These are phyloP conservation scores for Fomitopsis serialis DNA, from an alignment of 768 basidiomycete species.

Conservation along the genomic window DNA sequence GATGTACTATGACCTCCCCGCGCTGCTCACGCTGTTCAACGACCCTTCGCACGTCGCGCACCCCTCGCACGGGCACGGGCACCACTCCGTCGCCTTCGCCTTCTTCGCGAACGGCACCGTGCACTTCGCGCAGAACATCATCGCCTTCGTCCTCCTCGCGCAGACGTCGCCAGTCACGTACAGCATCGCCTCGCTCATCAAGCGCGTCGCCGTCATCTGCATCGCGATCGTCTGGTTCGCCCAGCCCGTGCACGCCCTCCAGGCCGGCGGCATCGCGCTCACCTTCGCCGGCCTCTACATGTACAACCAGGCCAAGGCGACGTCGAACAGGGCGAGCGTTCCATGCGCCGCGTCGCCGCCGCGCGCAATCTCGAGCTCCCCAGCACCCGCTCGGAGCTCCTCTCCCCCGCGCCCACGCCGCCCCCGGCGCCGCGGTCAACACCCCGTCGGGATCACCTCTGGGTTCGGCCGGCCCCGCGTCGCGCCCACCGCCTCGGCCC, in stretches of 20 bases:
- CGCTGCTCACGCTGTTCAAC: slow-evolving; percentile 45
- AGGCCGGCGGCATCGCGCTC: slow-evolving; percentile 84
- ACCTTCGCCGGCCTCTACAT: slow-evolving; percentile 91
- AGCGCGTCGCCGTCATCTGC: slow-evolving; percentile 97
- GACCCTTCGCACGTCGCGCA: slow-evolving; percentile 35
- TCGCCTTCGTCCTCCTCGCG: slow-evolving; percentile 94
- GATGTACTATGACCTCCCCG: slow-evolving; percentile 81
- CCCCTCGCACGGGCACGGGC: slow-evolving; percentile 35
- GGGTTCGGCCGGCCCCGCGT: slow-evolving; percentile 17
- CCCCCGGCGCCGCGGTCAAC: slow-evolving; percentile 8
- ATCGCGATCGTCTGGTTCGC: slow-evolving; percentile 97
- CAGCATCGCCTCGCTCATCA: slow-evolving; percentile 96
- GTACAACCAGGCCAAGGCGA: slow-evolving; percentile 95
- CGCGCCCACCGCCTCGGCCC: neutral
- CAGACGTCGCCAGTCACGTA: slow-evolving; percentile 98
- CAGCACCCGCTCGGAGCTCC: slow-evolving; percentile 56
- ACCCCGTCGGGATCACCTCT: slow-evolving; percentile 10
- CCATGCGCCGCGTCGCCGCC: slow-evolving; percentile 73
- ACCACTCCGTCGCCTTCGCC: slow-evolving; percentile 71
- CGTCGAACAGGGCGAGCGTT: slow-evolving; percentile 90
- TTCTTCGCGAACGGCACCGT: slow-evolving; percentile 93
- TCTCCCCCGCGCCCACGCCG: slow-evolving; percentile 30
- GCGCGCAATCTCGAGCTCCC: slow-evolving; percentile 66
- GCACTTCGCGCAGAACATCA: slow-evolving; percentile 95
- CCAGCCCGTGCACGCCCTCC: slow-evolving; percentile 77